Evolutionary conservation across 1,284 basidiomycete species (phyloP).

Genomic region (Chiua sp.): DNA sequence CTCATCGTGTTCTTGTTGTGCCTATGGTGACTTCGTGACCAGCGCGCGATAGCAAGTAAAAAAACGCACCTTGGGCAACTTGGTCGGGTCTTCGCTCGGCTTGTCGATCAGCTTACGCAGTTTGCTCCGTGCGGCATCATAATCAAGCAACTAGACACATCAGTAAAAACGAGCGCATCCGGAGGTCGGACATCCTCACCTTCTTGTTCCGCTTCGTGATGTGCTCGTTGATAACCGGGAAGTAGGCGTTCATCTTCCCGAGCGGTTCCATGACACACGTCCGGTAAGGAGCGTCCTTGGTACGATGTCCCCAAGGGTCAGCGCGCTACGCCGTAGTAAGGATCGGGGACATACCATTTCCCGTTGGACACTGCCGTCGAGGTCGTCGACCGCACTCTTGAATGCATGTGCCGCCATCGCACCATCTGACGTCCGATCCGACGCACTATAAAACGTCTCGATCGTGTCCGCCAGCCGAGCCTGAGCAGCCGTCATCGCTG

Average conservation of each 20-base stretch:
- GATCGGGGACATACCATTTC: slow-evolving; percentile 68
- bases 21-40: slow-evolving; percentile 47
- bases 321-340: too few relatives aligned
- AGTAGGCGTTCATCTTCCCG: slow-evolving; percentile 96
- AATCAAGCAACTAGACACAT: slow-evolving; percentile 82
- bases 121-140: slow-evolving; percentile 90
- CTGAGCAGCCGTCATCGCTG: slow-evolving; percentile 94
- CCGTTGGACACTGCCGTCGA: slow-evolving; percentile 85
- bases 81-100: slow-evolving; percentile 92
- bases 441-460: slow-evolving; percentile 90
- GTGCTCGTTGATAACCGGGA: slow-evolving; percentile 93
- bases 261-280: slow-evolving; percentile 95
- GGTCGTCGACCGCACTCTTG: slow-evolving; percentile 93
- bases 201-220: slow-evolving; percentile 97
- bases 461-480: slow-evolving; percentile 95
- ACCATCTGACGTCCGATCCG: slow-evolving; percentile 85
- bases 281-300: slow-evolving; percentile 92
- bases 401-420: slow-evolving; percentile 99
- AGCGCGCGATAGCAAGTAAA: not conserved
- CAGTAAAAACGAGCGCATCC: not conserved
- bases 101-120: slow-evolving; percentile 92
- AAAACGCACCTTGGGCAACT: slow-evolving; percentile 77
- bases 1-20: slow-evolving; percentile 95
- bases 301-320: too few relatives aligned
- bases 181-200: slow-evolving; percentile 47